Base-by-base conservation (phyloP, 2,329 filamentous ascomycete genomes). In the Fusarium paranaense region DNA sequence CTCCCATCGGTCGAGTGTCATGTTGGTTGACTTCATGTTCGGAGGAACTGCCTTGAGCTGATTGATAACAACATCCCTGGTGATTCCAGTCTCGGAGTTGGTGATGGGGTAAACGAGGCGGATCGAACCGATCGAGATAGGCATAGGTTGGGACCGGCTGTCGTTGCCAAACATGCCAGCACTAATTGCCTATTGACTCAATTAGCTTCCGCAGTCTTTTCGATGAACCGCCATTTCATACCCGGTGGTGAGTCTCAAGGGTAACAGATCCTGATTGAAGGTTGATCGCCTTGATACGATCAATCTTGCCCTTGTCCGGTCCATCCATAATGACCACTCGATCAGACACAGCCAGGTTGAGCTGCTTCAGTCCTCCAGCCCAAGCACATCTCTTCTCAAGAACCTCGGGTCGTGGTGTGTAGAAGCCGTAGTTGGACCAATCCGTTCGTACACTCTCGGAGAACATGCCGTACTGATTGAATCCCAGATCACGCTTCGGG, bases 311-410 rank as follows among this genome's bases (percentile, higher is more conserved):
- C 85, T 92, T 93, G 79, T 97, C 93, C 38, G 88, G 89, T 10
- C 96, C 95, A 70, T 92, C 90, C 63, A 95, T 84, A 67, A 98
- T 85, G 62, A 96, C 94, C 35, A 98, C 95, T 69, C 97, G 90
- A 83, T 98, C 97, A 8, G 92, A 91, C 5, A 84, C 80, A 27
- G 87, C 89, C 67, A 95, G 85, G 74, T 91, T 92, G 70, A 94
- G 86, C 81, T 88, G 87, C 75, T 85, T 85, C 35, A 82, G 74
- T 38, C 86, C 87, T 52, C 89, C 88, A n/a, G 87, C 87, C 89
- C 89, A 91, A 33, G 82, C 86, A 71, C 85, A 86, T 45, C 88
- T 83, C 73, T 84, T 81, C 65, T 83, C 81, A 32, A 83, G 69
- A 63, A 87, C 76, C 74, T 82, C 80, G 6, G 77, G 78, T 7